Base-by-base conservation (phyloP, 345 rosid species). In the Hibiscus tridactylites region DNA sequence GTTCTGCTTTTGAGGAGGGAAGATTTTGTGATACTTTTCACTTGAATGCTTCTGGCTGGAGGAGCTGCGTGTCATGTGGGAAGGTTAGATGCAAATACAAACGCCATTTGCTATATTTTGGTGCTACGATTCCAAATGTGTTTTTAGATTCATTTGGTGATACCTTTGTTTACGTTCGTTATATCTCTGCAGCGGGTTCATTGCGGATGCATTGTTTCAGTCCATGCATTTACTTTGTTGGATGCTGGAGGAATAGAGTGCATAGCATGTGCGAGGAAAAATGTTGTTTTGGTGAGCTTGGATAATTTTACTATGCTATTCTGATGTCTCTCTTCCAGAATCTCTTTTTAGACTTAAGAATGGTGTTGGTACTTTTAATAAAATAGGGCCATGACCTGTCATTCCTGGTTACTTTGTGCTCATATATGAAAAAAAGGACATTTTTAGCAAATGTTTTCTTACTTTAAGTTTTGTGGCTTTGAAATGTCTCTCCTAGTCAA, bases 201-300 rank as follows among this genome's bases (percentile, higher is more conserved):
- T 74, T 95, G 99, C 76, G 99, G 99, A 75, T 95, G 99, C 80
- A 87, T 95, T 70, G 93, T 86, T 74, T 92, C 99, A 44, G 74
- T 70, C 52, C 68, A 82, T 74, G 73, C 84, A 66, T 90, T 81
- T 81, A 70, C 71, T 10, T 70, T 90, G 79, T 79, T 95, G 89
- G 97, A 92, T 86, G 91, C 90, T 82, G 99, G 99, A 76, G 99
- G 99, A 71, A 81, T 95, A 73, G 94, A 88, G 77, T 96, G 99
- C 78, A 31, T 83, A 77, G 66, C 85, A 19, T 96, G 99, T 80
- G 82, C 87, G 66, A 89, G 87, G 74, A 89, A 88, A 74, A 89
- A 81, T 76, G 61, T 79, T 71, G 59, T 79, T 75, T 57, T 76
- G 92, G 99, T 96, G 82, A 85, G 88, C 33, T 70, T 69, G 65